Evolutionary conservation across 2,329 filamentous ascomycete species (phyloP).

Genomic region (Zymoseptoria tritici): DNA sequence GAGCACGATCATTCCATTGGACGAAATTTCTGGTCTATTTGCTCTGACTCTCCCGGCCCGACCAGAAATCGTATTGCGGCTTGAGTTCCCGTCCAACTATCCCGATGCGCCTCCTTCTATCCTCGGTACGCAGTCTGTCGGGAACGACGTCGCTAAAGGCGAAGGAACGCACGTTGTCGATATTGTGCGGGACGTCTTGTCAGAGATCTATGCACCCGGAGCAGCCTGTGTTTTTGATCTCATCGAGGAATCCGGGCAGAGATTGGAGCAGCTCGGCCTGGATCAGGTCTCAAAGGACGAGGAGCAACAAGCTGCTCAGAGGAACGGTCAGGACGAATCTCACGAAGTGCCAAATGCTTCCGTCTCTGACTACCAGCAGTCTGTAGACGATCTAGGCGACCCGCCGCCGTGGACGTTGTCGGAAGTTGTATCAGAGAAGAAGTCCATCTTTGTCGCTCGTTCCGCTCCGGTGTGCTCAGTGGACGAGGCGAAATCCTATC

Average conservation of each 20-base stretch:
- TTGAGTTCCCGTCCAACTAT: conserved; percentile 67
- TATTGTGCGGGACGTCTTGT: conserved; percentile 59
- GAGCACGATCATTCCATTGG: conserved; percentile 44
- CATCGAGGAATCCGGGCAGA: conserved; percentile 52
- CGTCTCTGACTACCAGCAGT: conserved; percentile 27
- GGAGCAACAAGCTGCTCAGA: conserved; percentile 26
- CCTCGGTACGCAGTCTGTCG: conserved; percentile 71
- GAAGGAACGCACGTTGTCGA: conserved; percentile 65
- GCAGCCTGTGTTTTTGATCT: conserved; percentile 84
- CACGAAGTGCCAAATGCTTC: background rate
- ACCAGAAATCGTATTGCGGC: conserved; percentile 45
- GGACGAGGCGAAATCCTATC: conserved; percentile 60
- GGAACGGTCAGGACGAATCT: conserved; percentile 23
- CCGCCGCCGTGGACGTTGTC: conserved; percentile 66
- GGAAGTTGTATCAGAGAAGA: conserved; percentile 67
- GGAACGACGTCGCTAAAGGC: conserved; percentile 57
- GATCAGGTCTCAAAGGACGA: conserved; percentile 17
- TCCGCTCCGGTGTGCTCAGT: conserved; percentile 63
- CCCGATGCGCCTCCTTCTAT: conserved; percentile 66
- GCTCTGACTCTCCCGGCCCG: conserved; percentile 61
- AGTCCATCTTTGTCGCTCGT: conserved; percentile 80
- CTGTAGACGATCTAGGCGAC: conserved; percentile 31
- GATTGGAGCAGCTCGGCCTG: conserved; percentile 28
- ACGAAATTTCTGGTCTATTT: conserved; percentile 35
- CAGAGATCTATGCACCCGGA: conserved; percentile 61